Conservation (phyloP, 768 basidiomycete species). For the Calocybe gangraenosa region DNA sequence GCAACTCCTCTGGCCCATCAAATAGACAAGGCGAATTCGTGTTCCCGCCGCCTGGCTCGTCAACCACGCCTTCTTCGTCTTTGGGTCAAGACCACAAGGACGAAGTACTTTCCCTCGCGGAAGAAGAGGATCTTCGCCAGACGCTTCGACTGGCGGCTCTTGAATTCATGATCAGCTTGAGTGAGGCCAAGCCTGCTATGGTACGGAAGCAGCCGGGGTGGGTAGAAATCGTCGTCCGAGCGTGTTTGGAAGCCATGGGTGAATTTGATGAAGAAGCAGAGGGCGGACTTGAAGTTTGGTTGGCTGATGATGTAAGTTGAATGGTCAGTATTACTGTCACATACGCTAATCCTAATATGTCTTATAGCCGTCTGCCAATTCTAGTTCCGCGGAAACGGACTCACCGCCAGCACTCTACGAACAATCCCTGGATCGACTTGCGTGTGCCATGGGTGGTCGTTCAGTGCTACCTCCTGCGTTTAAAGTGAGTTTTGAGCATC, state of each 20-base stretch:
- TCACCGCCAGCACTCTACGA: slow-evolving; percentile 75
- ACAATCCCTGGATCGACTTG: slow-evolving; percentile 76
- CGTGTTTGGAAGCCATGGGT: slow-evolving; percentile 80
- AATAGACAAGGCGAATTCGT: slow-evolving; percentile 34
- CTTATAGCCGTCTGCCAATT: slow-evolving; percentile 56
- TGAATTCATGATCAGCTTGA: slow-evolving; percentile 81
- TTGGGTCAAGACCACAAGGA: slow-evolving; percentile 19
- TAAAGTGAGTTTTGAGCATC: slow-evolving; percentile 29
- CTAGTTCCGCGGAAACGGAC: slow-evolving; percentile 55
- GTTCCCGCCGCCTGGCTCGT: slow-evolving; percentile 31
- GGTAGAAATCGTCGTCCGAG: slow-evolving; percentile 65
- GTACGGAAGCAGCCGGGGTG: slow-evolving; percentile 66
- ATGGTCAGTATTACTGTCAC: background rate
- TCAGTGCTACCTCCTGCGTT: slow-evolving; percentile 77
- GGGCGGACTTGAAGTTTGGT: slow-evolving; percentile 50
- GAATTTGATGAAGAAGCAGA: slow-evolving; percentile 59
- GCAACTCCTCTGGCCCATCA: slow-evolving; percentile 6
- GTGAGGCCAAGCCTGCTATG: slow-evolving; percentile 69
- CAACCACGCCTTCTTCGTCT: slow-evolving; percentile 9
- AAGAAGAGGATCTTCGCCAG: slow-evolving; percentile 61
- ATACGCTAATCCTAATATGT: background rate
- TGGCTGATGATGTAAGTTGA: slow-evolving; percentile 69
- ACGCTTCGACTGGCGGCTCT: slow-evolving; percentile 70
- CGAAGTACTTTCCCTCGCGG: slow-evolving; percentile 27
- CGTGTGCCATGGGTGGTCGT: slow-evolving; percentile 75